phyloP scores from a whole-genome alignment of 2,329 filamentous ascomycete genomes.

The Colletotrichum sp. region DNA sequence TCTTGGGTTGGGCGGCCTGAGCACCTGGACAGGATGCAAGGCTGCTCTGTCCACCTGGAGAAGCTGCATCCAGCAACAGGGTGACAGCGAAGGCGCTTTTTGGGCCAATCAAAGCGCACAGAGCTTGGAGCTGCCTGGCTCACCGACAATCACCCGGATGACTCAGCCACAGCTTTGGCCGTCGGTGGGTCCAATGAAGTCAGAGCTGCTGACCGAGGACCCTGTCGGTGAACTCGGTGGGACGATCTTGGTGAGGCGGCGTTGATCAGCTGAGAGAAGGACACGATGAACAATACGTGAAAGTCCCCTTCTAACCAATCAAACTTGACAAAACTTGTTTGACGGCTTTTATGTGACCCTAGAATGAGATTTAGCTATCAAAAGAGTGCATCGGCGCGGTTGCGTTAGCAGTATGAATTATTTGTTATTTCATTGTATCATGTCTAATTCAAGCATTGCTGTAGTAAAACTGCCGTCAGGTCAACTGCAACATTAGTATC shows the following conservation, averaged over 20 bases:
- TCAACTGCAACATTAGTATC: rapidly evolving
- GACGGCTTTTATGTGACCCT: neutral
- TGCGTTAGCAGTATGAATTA: neutral
- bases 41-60: neutral
- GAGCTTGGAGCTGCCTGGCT: neutral
- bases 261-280: neutral
- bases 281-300: neutral
- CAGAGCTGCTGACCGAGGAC: neutral
- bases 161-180: neutral
- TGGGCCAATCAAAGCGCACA: neutral
- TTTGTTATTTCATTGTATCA: neutral
- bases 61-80: neutral
- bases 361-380: neutral
- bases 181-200: neutral
- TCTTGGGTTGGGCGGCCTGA: neutral
- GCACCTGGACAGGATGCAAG: neutral
- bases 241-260: neutral
- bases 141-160: constrained; percentile 8
- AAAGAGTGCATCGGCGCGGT: rapidly evolving
- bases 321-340: neutral
- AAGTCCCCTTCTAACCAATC: neutral
- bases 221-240: neutral
- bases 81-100: neutral
- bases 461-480: rapidly evolving
- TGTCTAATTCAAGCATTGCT: neutral